Evolutionary conservation across 257 asterid species (phyloP).

Genomic region (Scutellaria barbata): DNA sequence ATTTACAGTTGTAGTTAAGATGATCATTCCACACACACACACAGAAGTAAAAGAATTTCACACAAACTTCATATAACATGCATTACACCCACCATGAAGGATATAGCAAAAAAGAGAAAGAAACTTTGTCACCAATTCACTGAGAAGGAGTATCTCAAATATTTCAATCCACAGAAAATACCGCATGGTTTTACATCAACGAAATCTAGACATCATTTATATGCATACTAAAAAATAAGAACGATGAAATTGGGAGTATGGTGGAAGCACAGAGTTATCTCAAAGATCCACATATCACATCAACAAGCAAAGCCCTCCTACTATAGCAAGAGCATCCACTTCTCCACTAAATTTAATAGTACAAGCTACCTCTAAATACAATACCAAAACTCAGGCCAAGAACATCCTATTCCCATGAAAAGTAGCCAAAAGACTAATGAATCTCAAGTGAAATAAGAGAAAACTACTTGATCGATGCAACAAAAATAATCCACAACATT

Average conservation of each 20-base stretch:
- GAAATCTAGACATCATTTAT: not conserved
- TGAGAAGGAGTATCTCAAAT: not conserved
- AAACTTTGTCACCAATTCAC: not conserved
- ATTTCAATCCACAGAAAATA: not conserved
- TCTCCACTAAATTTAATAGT: not conserved
- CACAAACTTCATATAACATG: not conserved
- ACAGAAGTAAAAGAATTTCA: not conserved
- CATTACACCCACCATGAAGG: slow-evolving; percentile 14
- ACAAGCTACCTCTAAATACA: not conserved
- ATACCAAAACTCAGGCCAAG: slow-evolving; percentile 6
- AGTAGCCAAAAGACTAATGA: not conserved
- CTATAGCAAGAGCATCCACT: not conserved
- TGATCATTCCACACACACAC: not conserved
- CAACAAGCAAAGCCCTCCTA: not conserved
- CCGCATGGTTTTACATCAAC: not conserved
- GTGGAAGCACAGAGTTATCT: not conserved
- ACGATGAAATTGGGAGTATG: not conserved
- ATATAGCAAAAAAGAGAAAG: not conserved
- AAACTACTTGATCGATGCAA: not conserved
- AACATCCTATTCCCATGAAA: not conserved
- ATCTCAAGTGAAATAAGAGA: not conserved
- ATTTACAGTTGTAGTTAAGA: not conserved
- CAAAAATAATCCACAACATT: not conserved
- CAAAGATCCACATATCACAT: not conserved
- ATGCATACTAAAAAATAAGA: not conserved